Evolutionary conservation across 2,329 filamentous ascomycete genomes (phyloP).

Genomic region (Drechslerella dactyloides): DNA sequence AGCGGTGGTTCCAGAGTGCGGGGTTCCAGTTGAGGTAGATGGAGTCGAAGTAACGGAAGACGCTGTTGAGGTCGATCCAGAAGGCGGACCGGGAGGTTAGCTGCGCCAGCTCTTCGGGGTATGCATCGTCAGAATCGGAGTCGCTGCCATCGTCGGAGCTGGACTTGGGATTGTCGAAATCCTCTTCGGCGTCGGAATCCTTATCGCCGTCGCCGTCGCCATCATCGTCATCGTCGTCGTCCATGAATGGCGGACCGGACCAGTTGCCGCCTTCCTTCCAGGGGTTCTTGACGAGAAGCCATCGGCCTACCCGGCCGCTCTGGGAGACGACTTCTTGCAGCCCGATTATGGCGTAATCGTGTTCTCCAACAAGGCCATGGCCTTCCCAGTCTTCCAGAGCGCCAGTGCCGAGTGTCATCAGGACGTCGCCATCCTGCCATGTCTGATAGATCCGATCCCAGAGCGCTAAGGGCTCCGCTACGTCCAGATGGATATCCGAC

Average conservation of each 20-base stretch:
- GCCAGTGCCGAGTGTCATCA: slow-evolving; percentile 89
- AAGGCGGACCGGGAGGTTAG: slow-evolving; percentile 73
- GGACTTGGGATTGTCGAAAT: slow-evolving; percentile 27
- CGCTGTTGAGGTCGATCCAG: slow-evolving; percentile 88
- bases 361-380: slow-evolving; percentile 82
- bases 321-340: slow-evolving; percentile 66
- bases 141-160: slow-evolving; percentile 28
- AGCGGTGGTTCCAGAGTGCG: slow-evolving; percentile 75
- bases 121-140: slow-evolving; percentile 52
- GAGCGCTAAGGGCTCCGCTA: slow-evolving; percentile 74
- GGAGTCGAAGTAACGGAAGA: slow-evolving; percentile 91
- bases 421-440: slow-evolving; percentile 78
- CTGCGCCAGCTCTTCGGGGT: slow-evolving; percentile 55
- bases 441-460: slow-evolving; percentile 79
- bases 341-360: slow-evolving; percentile 91
- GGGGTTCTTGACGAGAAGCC: slow-evolving; percentile 89
- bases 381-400: slow-evolving; percentile 80
- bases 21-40: slow-evolving; percentile 99
- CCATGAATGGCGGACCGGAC: slow-evolving; percentile 62
- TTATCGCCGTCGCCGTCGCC: slow-evolving; percentile 45
- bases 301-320: slow-evolving; percentile 64
- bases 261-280: slow-evolving; percentile 84
- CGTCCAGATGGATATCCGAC: slow-evolving; percentile 64
- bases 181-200: slow-evolving; percentile 27
- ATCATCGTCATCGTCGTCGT: slow-evolving; percentile 50